Base-by-base conservation (phyloP, 2,329 filamentous ascomycete species). In the Xylaria sp. region DNA sequence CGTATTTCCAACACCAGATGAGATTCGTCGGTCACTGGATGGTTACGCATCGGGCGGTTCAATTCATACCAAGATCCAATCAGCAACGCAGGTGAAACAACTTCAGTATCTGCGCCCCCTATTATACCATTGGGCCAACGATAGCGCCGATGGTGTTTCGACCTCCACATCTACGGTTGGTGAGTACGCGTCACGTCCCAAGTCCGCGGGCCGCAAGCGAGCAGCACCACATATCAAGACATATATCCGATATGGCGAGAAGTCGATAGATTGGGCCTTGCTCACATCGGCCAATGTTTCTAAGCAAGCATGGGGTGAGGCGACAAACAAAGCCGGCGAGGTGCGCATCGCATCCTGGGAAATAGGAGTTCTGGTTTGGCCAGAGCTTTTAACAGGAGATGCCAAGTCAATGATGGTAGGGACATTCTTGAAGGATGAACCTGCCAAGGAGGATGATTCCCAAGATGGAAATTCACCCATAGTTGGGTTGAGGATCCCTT, bases 171-270 rank as follows among this genome's bases (percentile, higher is more conserved):
- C 19, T 1, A 7, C 34, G 11, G 35, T 54, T 2, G 23, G 16
- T 2, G 19, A 8, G 1, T 7, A 16, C 4, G 11, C 7, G 3
- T 47, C 13, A 18, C 9, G 48, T 16, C 50, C 13, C 1, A 70
- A 69, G 4, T 79, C 88, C 61, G 82, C 83, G 7, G 85, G 87
- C 1, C 79, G 89, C 57, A 78, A 83, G 52, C 80, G 84, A 35
- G 91, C 91, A 16, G 90, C 91, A 0, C 92, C 92, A 0, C 92
- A 96, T 67, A 89, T 96, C 71, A 96, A 96, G 72, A 96, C 91
- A 0, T 96, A 94, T 68, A 85, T 92, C 50, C 84, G 89, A 3
- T 92, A 81, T 65, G 74, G 76, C 56, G 65, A 72, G n/a, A 69
- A 76, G 16, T 71, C 68, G 0, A 86, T 95, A 46, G 89, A 94